These are phyloP conservation scores for Cladorrhinum sp. DNA, from an alignment of 2,329 filamentous ascomycete species.

Conservation along the genomic window DNA sequence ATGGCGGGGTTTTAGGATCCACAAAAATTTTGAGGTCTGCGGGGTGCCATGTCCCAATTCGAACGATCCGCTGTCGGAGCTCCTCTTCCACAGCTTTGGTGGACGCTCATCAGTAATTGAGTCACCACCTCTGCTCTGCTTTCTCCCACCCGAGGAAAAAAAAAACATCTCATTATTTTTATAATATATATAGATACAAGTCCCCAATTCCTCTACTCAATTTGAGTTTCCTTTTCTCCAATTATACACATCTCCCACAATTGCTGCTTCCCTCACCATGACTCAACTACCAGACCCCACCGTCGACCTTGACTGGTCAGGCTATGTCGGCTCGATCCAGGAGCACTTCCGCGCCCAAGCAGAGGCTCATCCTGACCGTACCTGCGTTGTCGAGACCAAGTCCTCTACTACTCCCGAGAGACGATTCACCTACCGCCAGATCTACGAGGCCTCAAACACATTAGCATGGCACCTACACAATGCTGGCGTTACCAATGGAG, in stretches of 20 bases:
- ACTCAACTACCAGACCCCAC: constrained; percentile 58
- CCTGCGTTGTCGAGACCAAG: constrained; percentile 50
- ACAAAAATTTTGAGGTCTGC: background rate
- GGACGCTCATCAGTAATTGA: background rate
- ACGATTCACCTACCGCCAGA: constrained; percentile 79
- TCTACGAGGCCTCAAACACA: constrained; percentile 78
- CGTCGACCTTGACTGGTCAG: constrained; percentile 63
- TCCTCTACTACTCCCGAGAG: constrained; percentile 52
- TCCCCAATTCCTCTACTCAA: background rate
- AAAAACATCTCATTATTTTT: background rate
- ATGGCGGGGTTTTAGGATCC: background rate
- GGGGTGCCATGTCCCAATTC: background rate
- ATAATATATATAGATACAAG: background rate
- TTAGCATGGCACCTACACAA: constrained; percentile 76
- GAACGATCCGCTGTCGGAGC: constrained; percentile 6
- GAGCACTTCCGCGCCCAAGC: constrained; percentile 68
- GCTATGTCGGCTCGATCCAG: constrained; percentile 60
- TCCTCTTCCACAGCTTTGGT: background rate
- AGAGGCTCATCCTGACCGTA: constrained; percentile 59
- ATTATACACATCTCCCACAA: background rate
- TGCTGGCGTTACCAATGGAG: constrained; percentile 70
- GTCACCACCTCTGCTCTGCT: background rate
- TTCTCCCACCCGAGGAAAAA: background rate
- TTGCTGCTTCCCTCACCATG: constrained; percentile 15
- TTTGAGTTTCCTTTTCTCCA: background rate